These are phyloP conservation scores for Coelastrella sp. DNA, from an alignment of 139 green algal species.

Conservation along the genomic window DNA sequence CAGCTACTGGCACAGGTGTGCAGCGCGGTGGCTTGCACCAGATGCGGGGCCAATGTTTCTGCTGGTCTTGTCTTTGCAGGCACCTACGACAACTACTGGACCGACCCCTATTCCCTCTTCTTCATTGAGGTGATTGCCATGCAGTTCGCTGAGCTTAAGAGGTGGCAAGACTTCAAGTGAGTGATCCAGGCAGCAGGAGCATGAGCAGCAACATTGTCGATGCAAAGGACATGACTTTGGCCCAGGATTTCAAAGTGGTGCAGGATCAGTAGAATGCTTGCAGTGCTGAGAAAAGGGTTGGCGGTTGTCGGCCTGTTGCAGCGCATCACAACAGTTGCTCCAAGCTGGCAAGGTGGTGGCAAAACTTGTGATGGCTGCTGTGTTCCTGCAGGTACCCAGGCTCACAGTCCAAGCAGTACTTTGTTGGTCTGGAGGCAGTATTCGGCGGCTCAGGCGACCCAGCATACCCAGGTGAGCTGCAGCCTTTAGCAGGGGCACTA, in stretches of 20 bases:
- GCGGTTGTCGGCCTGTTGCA: too few species aligned
- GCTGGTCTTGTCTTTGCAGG: constrained; percentile 42
- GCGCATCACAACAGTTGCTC: not conserved
- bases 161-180: constrained; percentile 79
- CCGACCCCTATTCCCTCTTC: constrained; percentile 95
- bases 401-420: constrained; percentile 94
- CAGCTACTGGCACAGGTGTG: too few species aligned
- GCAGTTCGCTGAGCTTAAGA: constrained; percentile 95
- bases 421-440: constrained; percentile 92
- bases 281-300: too few species aligned
- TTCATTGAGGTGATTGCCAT: constrained; percentile 94
- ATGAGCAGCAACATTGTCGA: not conserved
- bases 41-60: not conserved
- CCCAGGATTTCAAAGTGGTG: not conserved
- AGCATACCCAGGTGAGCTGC: constrained; percentile 87
- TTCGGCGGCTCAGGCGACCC: constrained; percentile 91
- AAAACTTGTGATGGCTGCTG: not conserved
- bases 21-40: too few species aligned
- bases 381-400: constrained; percentile 80
- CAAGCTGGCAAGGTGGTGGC: not conserved
- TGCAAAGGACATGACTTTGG: too few species aligned
- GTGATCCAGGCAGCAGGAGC: not conserved
- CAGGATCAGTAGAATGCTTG: too few species aligned
- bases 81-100: constrained; percentile 87
- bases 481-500: not conserved